phyloP scores from a whole-genome alignment of 2,329 filamentous ascomycete genomes.

The Ascochyta viciae-villosae region DNA sequence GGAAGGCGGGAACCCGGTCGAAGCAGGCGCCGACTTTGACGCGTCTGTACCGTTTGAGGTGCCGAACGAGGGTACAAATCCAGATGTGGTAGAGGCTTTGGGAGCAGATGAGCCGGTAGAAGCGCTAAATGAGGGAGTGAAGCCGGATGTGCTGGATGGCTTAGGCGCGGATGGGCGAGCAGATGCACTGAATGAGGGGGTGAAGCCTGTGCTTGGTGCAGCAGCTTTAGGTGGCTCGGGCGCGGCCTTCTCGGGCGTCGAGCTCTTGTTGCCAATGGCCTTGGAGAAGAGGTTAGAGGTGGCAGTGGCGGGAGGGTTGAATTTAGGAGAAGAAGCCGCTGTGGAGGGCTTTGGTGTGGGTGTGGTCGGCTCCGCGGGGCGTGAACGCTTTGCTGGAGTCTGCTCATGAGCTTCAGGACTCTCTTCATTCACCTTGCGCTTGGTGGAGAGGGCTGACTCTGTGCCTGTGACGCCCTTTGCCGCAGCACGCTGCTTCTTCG shows the following conservation, averaged over 20 bases:
- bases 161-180: conserved; percentile 15
- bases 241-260: conserved; percentile 21
- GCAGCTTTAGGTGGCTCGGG: conserved; percentile 20
- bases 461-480: conserved; percentile 41
- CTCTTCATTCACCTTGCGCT: conserved; percentile 37
- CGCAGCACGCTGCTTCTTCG: conserved; percentile 39
- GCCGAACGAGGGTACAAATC: conserved; percentile 7
- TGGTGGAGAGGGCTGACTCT: conserved; percentile 43
- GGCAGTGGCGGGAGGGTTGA: conserved; percentile 27
- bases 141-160: conserved; percentile 5
- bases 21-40: neutral
- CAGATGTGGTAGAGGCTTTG: conserved; percentile 1
- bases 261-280: conserved; percentile 30
- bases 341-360: conserved; percentile 29
- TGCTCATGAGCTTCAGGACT: conserved; percentile 22
- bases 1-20: conserved; percentile 15
- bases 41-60: neutral
- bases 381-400: conserved; percentile 37
- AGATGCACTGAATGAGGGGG: conserved; percentile 19
- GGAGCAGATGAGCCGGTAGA: conserved; percentile 3
- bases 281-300: conserved; percentile 36
- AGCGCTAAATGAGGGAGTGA: conserved; percentile 21
- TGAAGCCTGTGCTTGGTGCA: conserved; percentile 21
- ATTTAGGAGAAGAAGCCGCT: conserved; percentile 19
- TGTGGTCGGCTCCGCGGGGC: conserved; percentile 24